Evolutionary conservation across 2,329 filamentous ascomycete species (phyloP).

Genomic region (Neopestalotiopsis rosae): DNA sequence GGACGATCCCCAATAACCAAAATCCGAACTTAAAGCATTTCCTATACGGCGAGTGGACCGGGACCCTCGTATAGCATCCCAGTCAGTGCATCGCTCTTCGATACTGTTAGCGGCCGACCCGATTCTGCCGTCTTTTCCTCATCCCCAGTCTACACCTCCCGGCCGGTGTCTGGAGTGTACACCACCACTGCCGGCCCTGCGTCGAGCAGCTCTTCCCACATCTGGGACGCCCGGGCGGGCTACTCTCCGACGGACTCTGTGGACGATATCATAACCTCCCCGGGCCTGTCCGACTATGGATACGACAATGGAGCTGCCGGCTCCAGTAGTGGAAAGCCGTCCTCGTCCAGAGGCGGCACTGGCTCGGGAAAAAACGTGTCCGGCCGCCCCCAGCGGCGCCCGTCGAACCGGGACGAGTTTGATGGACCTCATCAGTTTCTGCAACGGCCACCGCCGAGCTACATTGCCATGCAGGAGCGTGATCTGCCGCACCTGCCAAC

Average conservation of each 20-base stretch:
- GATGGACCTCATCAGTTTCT: slow-evolving; percentile 86
- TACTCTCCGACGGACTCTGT: slow-evolving; percentile 64
- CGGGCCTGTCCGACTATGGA: slow-evolving; percentile 65
- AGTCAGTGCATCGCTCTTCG: slow-evolving; percentile 36
- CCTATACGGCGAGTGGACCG: slow-evolving; percentile 42
- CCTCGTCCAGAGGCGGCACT: slow-evolving; percentile 33
- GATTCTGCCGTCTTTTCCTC: slow-evolving; percentile 44
- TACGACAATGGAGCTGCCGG: slow-evolving; percentile 53
- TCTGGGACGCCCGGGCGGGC: slow-evolving; percentile 54
- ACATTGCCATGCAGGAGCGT: slow-evolving; percentile 77
- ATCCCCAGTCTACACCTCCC: slow-evolving; percentile 47
- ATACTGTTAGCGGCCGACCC: slow-evolving; percentile 40
- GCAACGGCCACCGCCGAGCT: slow-evolving; percentile 72
- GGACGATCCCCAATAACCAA: slow-evolving; percentile 37
- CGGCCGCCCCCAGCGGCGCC: slow-evolving; percentile 64
- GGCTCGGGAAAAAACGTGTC: slow-evolving; percentile 46
- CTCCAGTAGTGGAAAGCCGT: slow-evolving; percentile 46
- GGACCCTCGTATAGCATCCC: slow-evolving; percentile 40
- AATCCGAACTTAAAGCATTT: slow-evolving; percentile 44
- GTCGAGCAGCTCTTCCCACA: slow-evolving; percentile 40
- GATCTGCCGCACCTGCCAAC: slow-evolving; percentile 83
- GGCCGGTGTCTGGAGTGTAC: slow-evolving; percentile 46
- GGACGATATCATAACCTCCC: slow-evolving; percentile 63
- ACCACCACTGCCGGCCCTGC: slow-evolving; percentile 42
- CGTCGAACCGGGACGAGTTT: slow-evolving; percentile 87